Conservation (phyloP, 2,329 filamentous ascomycete species). For the Metarhizium anisopliae region DNA sequence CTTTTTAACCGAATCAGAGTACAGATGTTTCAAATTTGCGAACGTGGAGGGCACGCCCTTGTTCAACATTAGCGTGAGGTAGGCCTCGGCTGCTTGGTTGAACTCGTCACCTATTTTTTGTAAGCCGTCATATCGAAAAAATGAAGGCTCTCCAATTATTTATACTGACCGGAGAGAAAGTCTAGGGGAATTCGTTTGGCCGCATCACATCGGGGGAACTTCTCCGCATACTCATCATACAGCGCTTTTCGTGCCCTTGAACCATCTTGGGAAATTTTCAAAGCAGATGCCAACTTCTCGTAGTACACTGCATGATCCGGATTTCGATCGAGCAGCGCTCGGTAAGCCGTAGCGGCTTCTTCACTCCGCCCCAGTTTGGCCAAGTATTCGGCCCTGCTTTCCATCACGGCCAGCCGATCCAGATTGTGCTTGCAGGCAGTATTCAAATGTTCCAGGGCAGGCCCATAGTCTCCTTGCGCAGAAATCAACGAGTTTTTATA, state of each 20-base stretch:
- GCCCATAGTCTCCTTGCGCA: constrained; percentile 73
- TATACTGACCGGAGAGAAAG: constrained; percentile 61
- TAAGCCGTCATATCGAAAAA: background rate
- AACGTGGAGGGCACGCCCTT: constrained; percentile 95
- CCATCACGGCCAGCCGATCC: constrained; percentile 78
- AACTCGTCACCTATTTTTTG: constrained; percentile 61
- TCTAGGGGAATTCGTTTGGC: constrained; percentile 80
- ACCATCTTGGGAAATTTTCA: constrained; percentile 53
- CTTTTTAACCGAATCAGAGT: constrained; percentile 69
- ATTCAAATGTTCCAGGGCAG: constrained; percentile 81
- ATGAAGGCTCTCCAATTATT: background rate
- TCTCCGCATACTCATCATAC: constrained; percentile 69
- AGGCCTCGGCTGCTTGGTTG: constrained; percentile 64
- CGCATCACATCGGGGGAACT: constrained; percentile 76
- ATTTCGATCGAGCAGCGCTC: constrained; percentile 75
- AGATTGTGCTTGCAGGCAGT: constrained; percentile 66
- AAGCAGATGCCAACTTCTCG: constrained; percentile 59
- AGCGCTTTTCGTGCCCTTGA: constrained; percentile 57
- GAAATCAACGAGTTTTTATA: constrained; percentile 96
- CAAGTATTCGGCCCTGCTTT: constrained; percentile 78
- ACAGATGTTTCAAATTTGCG: constrained; percentile 91
- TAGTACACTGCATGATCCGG: constrained; percentile 84
- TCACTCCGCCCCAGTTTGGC: constrained; percentile 65
- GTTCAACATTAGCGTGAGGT: constrained; percentile 75
- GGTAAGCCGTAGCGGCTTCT: constrained; percentile 76